These are phyloP conservation scores for Botryotinia convoluta DNA, from an alignment of 2,329 filamentous ascomycete species.

Conservation along the genomic window DNA sequence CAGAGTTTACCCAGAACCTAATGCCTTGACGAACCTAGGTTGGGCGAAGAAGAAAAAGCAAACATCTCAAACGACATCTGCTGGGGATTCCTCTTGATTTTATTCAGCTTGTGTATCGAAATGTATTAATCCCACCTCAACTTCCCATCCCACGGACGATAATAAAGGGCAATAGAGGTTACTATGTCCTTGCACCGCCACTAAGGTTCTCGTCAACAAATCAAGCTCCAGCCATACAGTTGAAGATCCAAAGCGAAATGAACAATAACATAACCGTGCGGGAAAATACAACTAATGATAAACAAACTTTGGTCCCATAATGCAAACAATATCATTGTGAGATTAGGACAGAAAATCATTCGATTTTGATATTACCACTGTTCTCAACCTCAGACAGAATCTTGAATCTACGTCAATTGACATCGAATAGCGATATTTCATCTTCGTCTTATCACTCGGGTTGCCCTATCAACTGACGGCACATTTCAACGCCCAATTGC, in stretches of 20 bases:
- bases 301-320: constrained; percentile 1
- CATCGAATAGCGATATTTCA: background rate
- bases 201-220: constrained; percentile 11
- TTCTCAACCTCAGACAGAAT: background rate
- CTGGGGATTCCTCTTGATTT: background rate
- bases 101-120: constrained; percentile 1
- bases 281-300: constrained; percentile 1
- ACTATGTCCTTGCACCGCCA: constrained; percentile 10
- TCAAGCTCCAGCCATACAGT: background rate
- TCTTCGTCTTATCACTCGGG: background rate
- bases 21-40: background rate
- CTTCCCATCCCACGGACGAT: background rate
- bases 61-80: background rate
- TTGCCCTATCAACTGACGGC: constrained; percentile 19
- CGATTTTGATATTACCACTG: background rate
- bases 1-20: background rate
- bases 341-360: background rate
- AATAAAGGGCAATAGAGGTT: constrained; percentile 8
- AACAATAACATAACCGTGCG: constrained; percentile 19
- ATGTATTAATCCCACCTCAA: background rate
- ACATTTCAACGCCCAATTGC: constrained; percentile 11
- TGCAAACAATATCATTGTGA: constrained; percentile 19
- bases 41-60: background rate
- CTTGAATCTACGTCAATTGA: no score
- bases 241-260: background rate